Evolutionary conservation across 192 early-diverging fungal genomes (phyloP), one percentile per base, ranked within the genome.

Genomic region (Chytriomyces confervae): DNA sequence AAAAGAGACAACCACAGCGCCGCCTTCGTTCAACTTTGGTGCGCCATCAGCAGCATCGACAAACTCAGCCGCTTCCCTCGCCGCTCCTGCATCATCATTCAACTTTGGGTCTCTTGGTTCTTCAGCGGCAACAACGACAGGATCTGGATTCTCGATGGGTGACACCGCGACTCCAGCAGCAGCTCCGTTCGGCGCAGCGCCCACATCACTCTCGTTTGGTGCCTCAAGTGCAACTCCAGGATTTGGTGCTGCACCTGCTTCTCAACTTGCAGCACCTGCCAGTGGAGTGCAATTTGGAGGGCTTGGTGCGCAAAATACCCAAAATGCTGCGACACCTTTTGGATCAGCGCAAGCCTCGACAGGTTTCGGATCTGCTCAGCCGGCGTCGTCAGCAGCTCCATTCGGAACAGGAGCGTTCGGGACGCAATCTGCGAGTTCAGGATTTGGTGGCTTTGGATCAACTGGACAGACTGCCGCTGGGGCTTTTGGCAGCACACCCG

Each of bases 391-490:
- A 36, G 36, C 36, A 36, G 36, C 0, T 36, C 36, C 36, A 36
- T 36, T 36, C 24, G 62, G 23, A 64, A 24, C 62, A 2, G 9
- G 23, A 4, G 24, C 62, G 23, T 27, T 27, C 11, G 13, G n/a
- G 24, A 20, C 62, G 20, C 13, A 16, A 16, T 4, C 62, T 27
- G 11, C 62, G 3, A 20, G 23, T 29, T 10, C 18, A 20, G 62
- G n/a, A 36, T 64, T 64, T 64, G 62, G 62, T 11, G 62, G 62
- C 11, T 64, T 64, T 27, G 62, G 62, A 24, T 11, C 62, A 27
- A 16, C 62, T 64, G 11, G 1, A 20, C 20, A 20, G 11, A 11
- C 62, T 64, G 24, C 4, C 11, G 24, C 62, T 11, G 10, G 23
- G 11, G 62, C 18, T 20, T 64, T 64, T 27, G 62, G 62, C 11